Evolutionary conservation across 2,329 filamentous ascomycete species (phyloP).

Genomic region (Fusarium sterilihyphosum): DNA sequence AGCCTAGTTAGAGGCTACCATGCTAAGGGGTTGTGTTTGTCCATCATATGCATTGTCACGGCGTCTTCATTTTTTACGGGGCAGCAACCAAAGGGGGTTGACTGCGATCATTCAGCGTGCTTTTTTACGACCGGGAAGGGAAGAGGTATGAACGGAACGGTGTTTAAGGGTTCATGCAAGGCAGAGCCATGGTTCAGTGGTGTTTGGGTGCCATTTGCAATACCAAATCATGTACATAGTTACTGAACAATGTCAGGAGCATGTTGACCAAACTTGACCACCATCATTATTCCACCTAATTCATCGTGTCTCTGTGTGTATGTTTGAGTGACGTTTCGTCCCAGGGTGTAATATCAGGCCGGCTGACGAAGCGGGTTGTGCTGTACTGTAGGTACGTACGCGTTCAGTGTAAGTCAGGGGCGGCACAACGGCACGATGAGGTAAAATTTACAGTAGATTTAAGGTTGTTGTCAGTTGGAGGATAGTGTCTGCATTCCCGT

Average conservation of each 20-base stretch:
- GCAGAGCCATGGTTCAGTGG: slow-evolving; percentile 11
- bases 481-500: slow-evolving; percentile 6
- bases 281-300: neutral
- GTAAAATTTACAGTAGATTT: slow-evolving; percentile 9
- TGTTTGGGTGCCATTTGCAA: slow-evolving; percentile 28
- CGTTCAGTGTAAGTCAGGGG: neutral
- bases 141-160: slow-evolving; percentile 28
- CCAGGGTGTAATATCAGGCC: neutral
- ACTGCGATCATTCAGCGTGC: slow-evolving; percentile 40
- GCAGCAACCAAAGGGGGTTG: slow-evolving; percentile 30
- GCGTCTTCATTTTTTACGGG: slow-evolving; percentile 39
- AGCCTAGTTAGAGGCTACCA: neutral
- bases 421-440: slow-evolving; percentile 11
- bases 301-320: neutral
- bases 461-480: slow-evolving; percentile 12
- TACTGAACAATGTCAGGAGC: slow-evolving; percentile 24
- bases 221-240: slow-evolving; percentile 32
- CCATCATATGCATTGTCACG: slow-evolving; percentile 40
- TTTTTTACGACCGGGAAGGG: slow-evolving; percentile 32
- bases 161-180: slow-evolving; percentile 24
- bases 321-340: slow-evolving; percentile 12
- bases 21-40: slow-evolving; percentile 21
- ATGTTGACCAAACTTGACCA: slow-evolving; percentile 12
- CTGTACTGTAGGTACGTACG: neutral
- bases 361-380: neutral